Base-by-base conservation (phyloP, 2,329 filamentous ascomycete genomes). In the Westerdykella aurantiaca region DNA sequence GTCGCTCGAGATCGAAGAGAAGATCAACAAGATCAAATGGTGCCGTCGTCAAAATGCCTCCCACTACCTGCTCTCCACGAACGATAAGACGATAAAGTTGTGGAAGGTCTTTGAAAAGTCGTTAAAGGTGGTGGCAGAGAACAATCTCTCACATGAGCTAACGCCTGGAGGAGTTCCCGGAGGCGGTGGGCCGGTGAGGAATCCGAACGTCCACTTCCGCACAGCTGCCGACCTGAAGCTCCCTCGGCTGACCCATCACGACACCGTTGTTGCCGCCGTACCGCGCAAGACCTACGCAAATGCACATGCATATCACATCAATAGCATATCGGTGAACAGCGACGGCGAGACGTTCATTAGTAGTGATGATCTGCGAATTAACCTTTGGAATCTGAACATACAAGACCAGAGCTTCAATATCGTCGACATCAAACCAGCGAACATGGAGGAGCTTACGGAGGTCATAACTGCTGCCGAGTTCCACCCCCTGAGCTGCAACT, bases 21-120 rank as follows among this genome's bases (percentile, higher is more conserved):
- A 98, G 76, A 98, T 98, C 79, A 98, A 98, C 80, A 98, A 98
- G 78, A 98, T 98, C 75, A 98, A 97, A 72, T 98, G 93, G 93
- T 98, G 93, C 71, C 84, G 86, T 66, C 85, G 93, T 72, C 91
- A 97, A 72, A 98, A 98, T 77, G 87, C 91, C 49, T 97, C 93
- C 44, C 93, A 98, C 74, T 98, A 95, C 70, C 82, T 98, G 41
- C 81, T 98, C 45, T 97, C 93, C 35, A 98, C 93, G 59, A 98
- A 98, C 68, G 93, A 98, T 77, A 98, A 98, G 78, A 98, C 93
- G 34, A 98, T 98, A 79, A 98, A 98, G 76, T 77, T 98, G 56
- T 98, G 93, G 93, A 98, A 98, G 71, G 91, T 98, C 40, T 98
- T 97, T 62, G 93, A 98, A 74, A 98, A 98, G 76, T 97, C 91